Conservation (phyloP, 371 early-diverging fungal genomes). For the Furculomyces boomerangus region DNA sequence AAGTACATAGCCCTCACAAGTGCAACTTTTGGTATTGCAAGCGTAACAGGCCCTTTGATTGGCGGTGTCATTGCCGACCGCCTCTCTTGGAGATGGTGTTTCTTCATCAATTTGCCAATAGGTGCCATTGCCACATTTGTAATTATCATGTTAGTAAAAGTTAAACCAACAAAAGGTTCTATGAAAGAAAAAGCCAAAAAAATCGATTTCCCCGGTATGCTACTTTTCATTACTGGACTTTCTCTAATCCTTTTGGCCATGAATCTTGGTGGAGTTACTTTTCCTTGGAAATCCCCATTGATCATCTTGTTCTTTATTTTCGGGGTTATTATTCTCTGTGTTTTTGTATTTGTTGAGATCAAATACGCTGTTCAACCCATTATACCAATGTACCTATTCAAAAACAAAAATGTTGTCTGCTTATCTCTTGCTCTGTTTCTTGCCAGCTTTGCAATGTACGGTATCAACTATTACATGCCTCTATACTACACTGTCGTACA, state of each 20-base stretch:
- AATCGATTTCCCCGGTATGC: constrained; percentile 43
- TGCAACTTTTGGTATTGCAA: constrained; percentile 35
- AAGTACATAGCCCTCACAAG: constrained; percentile 34
- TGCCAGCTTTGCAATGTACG: constrained; percentile 27
- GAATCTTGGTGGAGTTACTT: constrained; percentile 41
- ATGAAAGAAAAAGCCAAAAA: constrained; percentile 30
- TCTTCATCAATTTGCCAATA: constrained; percentile 59
- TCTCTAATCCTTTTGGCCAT: constrained; percentile 36
- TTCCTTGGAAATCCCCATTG: constrained; percentile 36
- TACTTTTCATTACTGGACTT: constrained; percentile 28
- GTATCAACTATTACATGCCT: constrained; percentile 41
- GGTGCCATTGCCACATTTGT: constrained; percentile 31
- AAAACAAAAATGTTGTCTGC: constrained; percentile 19
- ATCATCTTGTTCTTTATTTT: constrained; percentile 33
- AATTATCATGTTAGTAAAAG: constrained; percentile 30
- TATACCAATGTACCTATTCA: constrained; percentile 29
- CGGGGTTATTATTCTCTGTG: constrained; percentile 22
- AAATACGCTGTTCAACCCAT: constrained; percentile 38
- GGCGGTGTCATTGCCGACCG: constrained; percentile 54
- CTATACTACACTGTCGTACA: constrained; percentile 62
- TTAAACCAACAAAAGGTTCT: constrained; percentile 23
- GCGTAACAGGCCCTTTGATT: constrained; percentile 48
- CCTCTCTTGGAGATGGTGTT: constrained; percentile 39
- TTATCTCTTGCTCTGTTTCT: constrained; percentile 14
- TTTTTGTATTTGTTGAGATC: constrained; percentile 37